These are phyloP conservation scores for Boletus reticulatus DNA, from an alignment of 768 basidiomycete genomes.

Conservation along the genomic window DNA sequence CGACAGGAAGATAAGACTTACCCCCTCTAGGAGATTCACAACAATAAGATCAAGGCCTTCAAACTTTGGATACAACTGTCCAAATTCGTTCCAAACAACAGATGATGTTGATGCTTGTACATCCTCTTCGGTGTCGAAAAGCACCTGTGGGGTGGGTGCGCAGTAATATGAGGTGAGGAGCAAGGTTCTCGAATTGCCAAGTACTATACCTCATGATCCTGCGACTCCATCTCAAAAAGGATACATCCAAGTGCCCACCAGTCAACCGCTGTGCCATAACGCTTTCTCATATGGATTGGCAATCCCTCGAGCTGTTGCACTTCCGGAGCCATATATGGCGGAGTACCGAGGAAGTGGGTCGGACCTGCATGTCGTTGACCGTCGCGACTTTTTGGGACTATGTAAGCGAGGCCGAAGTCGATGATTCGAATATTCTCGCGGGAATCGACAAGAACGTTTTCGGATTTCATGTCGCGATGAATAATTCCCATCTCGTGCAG, in stretches of 20 bases:
- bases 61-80: slow-evolving; percentile 24
- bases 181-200: neutral
- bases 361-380: slow-evolving; percentile 14
- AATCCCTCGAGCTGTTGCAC: slow-evolving; percentile 29
- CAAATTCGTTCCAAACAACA: slow-evolving; percentile 18
- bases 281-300: slow-evolving; percentile 1
- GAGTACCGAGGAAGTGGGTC: slow-evolving; percentile 33
- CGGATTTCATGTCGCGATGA: slow-evolving; percentile 68
- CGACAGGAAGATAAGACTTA: neutral
- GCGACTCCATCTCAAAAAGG: slow-evolving; percentile 36
- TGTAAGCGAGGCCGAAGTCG: slow-evolving; percentile 40
- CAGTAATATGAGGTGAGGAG: neutral
- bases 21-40: slow-evolving; percentile 33
- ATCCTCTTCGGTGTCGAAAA: slow-evolving; percentile 29
- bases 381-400: neutral
- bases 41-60: slow-evolving; percentile 19
- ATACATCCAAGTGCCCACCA: slow-evolving; percentile 45
- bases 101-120: slow-evolving; percentile 18
- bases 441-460: slow-evolving; percentile 60
- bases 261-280: slow-evolving; percentile 36
- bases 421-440: slow-evolving; percentile 39
- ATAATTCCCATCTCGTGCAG: slow-evolving; percentile 62
- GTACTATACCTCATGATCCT: slow-evolving; percentile 22
- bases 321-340: slow-evolving; percentile 42
- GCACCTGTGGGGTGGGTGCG: slow-evolving; percentile 19